Base-by-base conservation (phyloP, 176 grass and related monocot species). In the Saccharum officinarum region DNA sequence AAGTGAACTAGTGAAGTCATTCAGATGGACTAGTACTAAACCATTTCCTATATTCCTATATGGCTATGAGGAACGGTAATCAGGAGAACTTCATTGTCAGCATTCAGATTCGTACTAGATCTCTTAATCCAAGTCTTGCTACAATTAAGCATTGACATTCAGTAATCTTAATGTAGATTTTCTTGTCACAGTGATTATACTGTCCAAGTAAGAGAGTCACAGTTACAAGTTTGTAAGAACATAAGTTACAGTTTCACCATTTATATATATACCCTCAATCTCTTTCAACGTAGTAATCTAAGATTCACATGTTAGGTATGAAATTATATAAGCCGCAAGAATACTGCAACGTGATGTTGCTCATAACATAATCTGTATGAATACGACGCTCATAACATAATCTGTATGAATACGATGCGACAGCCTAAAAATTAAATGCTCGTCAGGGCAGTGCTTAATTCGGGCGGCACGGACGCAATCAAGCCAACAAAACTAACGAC, bases 1-100 rank as follows among this genome's bases (percentile, higher is more conserved):
- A 77, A 75, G 70, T 84, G 81, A 80, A 55, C 45, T 77, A 79
- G 75, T 84, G 77, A 83, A 55, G 36, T 20, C 16, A 80, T 49
- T 83, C 30, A 12, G 45, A 47, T 68, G 62, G 28, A 22, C 10
- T 54, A 61, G 23, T 66, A 59, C 23, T 69, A 67, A 31, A 15
- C 11, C 33, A 73, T 54, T 50, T 61, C 14, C 40, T 60, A 46
- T 22, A 50, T 50, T 61, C 14, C 40, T 60, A 46, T 22, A 50
- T 11, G 20, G 40, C 40, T 60, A 47, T 39, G 47, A 42, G 20
- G 31, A 64, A 64, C 22, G 30, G 7, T 80, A 65, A 65, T 25
- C n/a, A 8, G 0, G 22, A 16, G 10, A 50, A 26, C 6, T 39
- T 15, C 25, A 47, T 11, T 23, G 10, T 20, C 18, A 64, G 83